Conservation (phyloP, 371 early-diverging fungal species). For the Mucor velutinosus region DNA sequence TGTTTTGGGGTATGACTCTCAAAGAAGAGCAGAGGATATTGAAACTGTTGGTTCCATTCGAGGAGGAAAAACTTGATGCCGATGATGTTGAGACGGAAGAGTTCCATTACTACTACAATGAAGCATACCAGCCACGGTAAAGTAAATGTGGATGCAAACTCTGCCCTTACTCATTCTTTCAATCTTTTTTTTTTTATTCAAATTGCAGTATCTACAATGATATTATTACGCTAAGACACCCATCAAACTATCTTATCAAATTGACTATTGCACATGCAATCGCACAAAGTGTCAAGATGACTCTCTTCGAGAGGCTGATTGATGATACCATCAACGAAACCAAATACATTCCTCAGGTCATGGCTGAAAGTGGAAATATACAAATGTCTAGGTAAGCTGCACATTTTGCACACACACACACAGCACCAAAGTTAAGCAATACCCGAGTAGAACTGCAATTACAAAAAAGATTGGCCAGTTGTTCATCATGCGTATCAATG, state of each 20-base stretch:
- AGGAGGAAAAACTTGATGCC: constrained; percentile 69
- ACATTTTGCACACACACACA: background rate
- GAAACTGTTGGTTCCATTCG: constrained; percentile 66
- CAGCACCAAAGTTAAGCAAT: background rate
- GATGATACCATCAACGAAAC: constrained; percentile 85
- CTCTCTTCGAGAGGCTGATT: constrained; percentile 80
- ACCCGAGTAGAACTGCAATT: constrained; percentile 50
- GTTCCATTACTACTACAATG: constrained; percentile 89
- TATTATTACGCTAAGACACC: constrained; percentile 57
- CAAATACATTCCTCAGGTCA: constrained; percentile 80
- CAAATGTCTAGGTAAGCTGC: constrained; percentile 65
- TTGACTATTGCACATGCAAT: constrained; percentile 83
- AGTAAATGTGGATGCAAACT: background rate
- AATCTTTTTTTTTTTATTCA: background rate
- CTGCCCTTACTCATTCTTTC: background rate
- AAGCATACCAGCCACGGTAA: constrained; percentile 69
- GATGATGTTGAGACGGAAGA: constrained; percentile 88
- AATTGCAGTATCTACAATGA: constrained; percentile 52
- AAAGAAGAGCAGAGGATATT: constrained; percentile 81
- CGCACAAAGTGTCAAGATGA: constrained; percentile 88
- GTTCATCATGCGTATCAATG: constrained; percentile 88
- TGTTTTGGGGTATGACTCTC: constrained; percentile 93
- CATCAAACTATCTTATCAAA: constrained; percentile 61
- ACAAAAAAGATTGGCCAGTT: constrained; percentile 71
- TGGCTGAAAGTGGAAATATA: constrained; percentile 83